Percentiles rank a stretch among this genome's conserved stretches.
phyloP scores from a whole-genome alignment of 352 stramenopile species.

The Phytophthora cryptogea region DNA sequence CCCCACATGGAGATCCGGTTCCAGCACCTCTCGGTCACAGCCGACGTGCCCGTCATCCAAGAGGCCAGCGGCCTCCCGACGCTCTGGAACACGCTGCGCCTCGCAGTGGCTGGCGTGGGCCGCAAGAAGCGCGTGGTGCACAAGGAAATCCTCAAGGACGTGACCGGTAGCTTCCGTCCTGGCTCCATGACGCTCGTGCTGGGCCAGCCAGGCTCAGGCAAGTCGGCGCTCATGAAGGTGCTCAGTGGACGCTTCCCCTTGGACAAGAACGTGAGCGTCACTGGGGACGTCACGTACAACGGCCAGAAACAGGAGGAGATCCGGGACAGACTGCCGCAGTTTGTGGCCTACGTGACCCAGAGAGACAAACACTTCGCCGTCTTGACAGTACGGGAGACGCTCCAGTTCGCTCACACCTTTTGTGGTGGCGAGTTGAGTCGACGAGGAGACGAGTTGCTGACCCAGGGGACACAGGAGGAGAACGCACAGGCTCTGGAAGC shows the following conservation, averaged over 20 bases:
- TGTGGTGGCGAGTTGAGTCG: slow-evolving; percentile 34
- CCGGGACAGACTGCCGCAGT: slow-evolving; percentile 27
- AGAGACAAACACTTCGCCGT: slow-evolving; percentile 40
- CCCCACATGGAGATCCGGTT: slow-evolving; percentile 38
- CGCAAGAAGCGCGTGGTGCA: slow-evolving; percentile 27
- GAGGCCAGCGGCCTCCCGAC: slow-evolving; percentile 27
- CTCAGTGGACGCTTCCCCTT: slow-evolving; percentile 39
- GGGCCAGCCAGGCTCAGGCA: slow-evolving; percentile 43
- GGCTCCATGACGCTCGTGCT: slow-evolving; percentile 50
- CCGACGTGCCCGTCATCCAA: slow-evolving; percentile 26
- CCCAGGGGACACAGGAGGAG: slow-evolving; percentile 37
- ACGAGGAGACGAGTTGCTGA: slow-evolving; percentile 26
- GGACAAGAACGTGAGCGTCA: slow-evolving; percentile 31
- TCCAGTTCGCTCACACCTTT: slow-evolving; percentile 46
- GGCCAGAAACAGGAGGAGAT: slow-evolving; percentile 25
- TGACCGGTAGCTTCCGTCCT: slow-evolving; percentile 38
- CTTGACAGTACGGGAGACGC: slow-evolving; percentile 51
- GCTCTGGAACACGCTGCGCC: slow-evolving; percentile 30
- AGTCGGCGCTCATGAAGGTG: slow-evolving; percentile 49
- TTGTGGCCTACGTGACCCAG: slow-evolving; percentile 45
- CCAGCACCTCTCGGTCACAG: slow-evolving; percentile 21
- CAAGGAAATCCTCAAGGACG: slow-evolving; percentile 40
- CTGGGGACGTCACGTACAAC: slow-evolving; percentile 44
- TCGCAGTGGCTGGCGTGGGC: slow-evolving; percentile 10
- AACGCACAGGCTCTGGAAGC: slow-evolving; percentile 26